phyloP scores from a whole-genome alignment of 129 eudicot species.

The Helianthus annuus region HanXRQr2.0-SUNRISE NC_035442.2:165949033-165949532 shows the following conservation, averaged over 20 bases:
- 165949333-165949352: conserved; percentile 82
- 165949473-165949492: not conserved
- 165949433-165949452: conserved; percentile 52
- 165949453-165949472: not conserved
- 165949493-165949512: conserved; percentile 30
- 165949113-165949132: conserved; percentile 79
- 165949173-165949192: conserved; percentile 5
- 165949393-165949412: conserved; percentile 61
- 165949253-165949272: not conserved
- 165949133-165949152: conserved; percentile 59
- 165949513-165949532: conserved; percentile 98
- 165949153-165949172: not conserved
- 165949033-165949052: conserved; percentile 70
- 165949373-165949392: conserved; percentile 54
- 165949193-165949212: not conserved
- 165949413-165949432: conserved; percentile 84
- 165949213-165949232: conserved; percentile 5
- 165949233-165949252: not conserved
- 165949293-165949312: conserved; percentile 65
- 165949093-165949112: conserved; percentile 68
- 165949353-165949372: conserved; percentile 63
- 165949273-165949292: conserved; percentile 54
- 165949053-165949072: conserved; percentile 86
- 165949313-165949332: conserved; percentile 79
- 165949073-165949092: conserved; percentile 89